A percentile compares a stretch with the other conserved stretches of the same genome.
Evolutionary conservation across 2,329 filamentous ascomycete species (phyloP).

Genomic region (Pseudocercospora fuligena): DNA sequence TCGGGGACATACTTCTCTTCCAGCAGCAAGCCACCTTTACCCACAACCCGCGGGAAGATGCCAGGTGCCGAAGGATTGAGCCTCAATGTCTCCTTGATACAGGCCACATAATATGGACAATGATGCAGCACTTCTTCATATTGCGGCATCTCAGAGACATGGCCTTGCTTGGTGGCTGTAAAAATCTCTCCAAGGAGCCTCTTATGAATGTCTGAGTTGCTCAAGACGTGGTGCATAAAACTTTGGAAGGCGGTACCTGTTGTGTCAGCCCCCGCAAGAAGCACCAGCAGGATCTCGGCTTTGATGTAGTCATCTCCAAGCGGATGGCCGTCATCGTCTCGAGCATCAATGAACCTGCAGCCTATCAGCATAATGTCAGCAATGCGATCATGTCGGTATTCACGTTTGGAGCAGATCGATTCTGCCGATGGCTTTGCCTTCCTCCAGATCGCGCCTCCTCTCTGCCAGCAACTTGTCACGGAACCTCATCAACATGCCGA

Average conservation of each 20-base stretch:
- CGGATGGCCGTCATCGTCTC: slow-evolving; percentile 48
- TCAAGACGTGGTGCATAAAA: slow-evolving; percentile 41
- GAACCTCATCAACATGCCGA: slow-evolving; percentile 63
- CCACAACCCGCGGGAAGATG: slow-evolving; percentile 48
- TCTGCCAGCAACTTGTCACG: slow-evolving; percentile 59
- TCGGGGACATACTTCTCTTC: slow-evolving; percentile 36
- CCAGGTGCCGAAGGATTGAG: slow-evolving; percentile 42
- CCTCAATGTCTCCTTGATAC: slow-evolving; percentile 49
- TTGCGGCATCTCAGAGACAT: slow-evolving; percentile 35
- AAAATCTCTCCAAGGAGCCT: slow-evolving; percentile 41
- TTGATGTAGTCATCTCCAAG: slow-evolving; percentile 58
- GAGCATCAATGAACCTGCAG: slow-evolving; percentile 43
- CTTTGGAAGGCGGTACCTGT: slow-evolving; percentile 42
- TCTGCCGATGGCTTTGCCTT: slow-evolving; percentile 50
- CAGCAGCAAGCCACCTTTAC: slow-evolving; percentile 49
- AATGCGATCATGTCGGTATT: background rate
- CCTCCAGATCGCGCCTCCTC: slow-evolving; percentile 54
- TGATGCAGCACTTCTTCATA: slow-evolving; percentile 46
- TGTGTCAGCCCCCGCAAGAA: slow-evolving; percentile 48
- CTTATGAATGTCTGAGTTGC: slow-evolving; percentile 34
- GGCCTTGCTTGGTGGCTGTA: slow-evolving; percentile 21
- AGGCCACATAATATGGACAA: slow-evolving; percentile 45
- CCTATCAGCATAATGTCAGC: background rate
- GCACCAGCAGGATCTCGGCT: slow-evolving; percentile 58
- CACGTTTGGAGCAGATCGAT: slow-evolving; percentile 61